Conservation (phyloP, 2,329 filamentous ascomycete genomes). For the Verticillium isaacii region DNA sequence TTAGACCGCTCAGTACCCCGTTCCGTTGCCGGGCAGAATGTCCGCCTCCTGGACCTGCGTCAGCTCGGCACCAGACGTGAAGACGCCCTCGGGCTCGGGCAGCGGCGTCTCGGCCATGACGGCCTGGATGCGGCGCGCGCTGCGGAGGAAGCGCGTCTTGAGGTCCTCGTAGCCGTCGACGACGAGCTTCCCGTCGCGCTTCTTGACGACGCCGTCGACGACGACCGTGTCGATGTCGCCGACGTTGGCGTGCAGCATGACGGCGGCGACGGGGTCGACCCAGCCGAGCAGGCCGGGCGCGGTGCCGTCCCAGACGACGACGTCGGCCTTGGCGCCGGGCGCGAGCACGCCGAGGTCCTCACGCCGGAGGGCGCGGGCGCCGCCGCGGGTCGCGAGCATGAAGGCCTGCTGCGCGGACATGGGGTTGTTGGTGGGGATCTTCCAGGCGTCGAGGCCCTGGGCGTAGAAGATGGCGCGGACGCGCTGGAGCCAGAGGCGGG, state of each 20-base stretch:
- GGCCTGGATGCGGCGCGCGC: slow-evolving; percentile 25
- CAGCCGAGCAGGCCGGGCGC: slow-evolving; percentile 47
- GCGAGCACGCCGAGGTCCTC: slow-evolving; percentile 45
- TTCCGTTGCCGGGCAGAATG: neutral
- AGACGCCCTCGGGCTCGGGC: slow-evolving; percentile 19
- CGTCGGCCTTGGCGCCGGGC: slow-evolving; percentile 47
- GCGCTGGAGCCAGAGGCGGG: slow-evolving; percentile 48
- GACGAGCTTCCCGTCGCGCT: slow-evolving; percentile 35
- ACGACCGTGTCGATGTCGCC: slow-evolving; percentile 47
- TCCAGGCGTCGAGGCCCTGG: slow-evolving; percentile 31
- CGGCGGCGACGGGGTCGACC: slow-evolving; percentile 49
- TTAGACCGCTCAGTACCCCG: neutral
- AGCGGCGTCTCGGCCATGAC: slow-evolving; percentile 17
- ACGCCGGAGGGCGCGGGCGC: slow-evolving; percentile 45
- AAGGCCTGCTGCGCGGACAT: slow-evolving; percentile 53
- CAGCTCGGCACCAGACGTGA: slow-evolving; percentile 6
- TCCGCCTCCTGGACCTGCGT: neutral
- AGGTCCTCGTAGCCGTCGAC: slow-evolving; percentile 20
- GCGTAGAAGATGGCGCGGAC: slow-evolving; percentile 32
- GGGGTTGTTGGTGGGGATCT: slow-evolving; percentile 40
- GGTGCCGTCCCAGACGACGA: slow-evolving; percentile 46
- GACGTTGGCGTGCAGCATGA: slow-evolving; percentile 49
- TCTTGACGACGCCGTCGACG: slow-evolving; percentile 43
- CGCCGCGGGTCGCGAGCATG: slow-evolving; percentile 46
- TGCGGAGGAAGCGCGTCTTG: slow-evolving; percentile 25